phyloP scores from a whole-genome alignment of 768 basidiomycete genomes.

The Mycena crocata region DNA sequence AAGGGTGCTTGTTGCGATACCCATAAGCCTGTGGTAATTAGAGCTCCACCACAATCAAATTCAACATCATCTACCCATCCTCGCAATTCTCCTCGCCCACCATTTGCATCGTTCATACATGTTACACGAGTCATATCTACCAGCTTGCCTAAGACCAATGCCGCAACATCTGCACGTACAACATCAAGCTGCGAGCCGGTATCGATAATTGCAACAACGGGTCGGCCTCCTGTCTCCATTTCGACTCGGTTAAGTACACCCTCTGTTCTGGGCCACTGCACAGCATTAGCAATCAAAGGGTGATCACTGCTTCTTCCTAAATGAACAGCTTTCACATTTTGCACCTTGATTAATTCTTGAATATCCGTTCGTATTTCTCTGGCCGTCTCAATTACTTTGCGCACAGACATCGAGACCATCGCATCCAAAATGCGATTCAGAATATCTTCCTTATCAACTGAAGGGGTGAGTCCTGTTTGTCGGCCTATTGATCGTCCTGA shows the following conservation, averaged over 20 bases:
- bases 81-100: slow-evolving; percentile 33
- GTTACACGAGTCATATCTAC: slow-evolving; percentile 29
- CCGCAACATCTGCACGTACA: slow-evolving; percentile 23
- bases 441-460: neutral
- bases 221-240: too few relatives aligned
- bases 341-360: slow-evolving; percentile 16
- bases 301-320: neutral
- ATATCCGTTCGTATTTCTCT: slow-evolving; percentile 18
- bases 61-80: slow-evolving; percentile 38
- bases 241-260: slow-evolving; percentile 28
- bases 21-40: slow-evolving; percentile 37
- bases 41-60: slow-evolving; percentile 36
- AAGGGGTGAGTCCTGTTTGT: slow-evolving; percentile 1
- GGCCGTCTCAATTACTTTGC: neutral
- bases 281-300: neutral
- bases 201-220: slow-evolving; percentile 39
- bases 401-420: neutral
- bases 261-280: neutral
- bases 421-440: slow-evolving; percentile 16
- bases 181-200: slow-evolving; percentile 45
- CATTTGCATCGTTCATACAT: slow-evolving; percentile 44
- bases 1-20: slow-evolving; percentile 35
- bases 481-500: neutral
- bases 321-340: slow-evolving; percentile 7
- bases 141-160: slow-evolving; percentile 9